A percentile compares a stretch with the other conserved stretches of the same genome.
Conservation (phyloP, 73 alveolate genomes). For the Paramecium primaurelia region DNA sequence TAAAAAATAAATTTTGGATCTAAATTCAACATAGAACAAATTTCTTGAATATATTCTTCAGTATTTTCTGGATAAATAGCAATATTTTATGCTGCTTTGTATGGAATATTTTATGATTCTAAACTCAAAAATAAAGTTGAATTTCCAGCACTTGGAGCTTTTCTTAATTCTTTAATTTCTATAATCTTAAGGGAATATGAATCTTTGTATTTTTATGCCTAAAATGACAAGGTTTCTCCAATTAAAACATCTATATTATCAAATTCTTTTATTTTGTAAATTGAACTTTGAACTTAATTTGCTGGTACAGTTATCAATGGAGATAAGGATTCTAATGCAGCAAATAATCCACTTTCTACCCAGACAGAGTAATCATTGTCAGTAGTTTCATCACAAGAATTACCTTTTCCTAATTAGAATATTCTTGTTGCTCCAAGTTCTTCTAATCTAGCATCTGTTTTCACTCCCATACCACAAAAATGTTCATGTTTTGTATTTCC, state of each 20-base stretch:
- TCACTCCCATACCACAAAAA: conserved; percentile 58
- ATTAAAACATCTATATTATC: background rate
- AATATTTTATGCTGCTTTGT: conserved; percentile 72
- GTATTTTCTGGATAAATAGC: conserved; percentile 77
- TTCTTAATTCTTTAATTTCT: conserved; percentile 74
- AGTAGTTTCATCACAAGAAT: conserved; percentile 59
- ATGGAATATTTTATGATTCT: conserved; percentile 38
- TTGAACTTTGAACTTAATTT: background rate
- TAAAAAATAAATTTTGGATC: conserved; percentile 57
- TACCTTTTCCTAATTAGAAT: conserved; percentile 43
- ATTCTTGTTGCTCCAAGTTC: conserved; percentile 53
- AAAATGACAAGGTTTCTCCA: background rate
- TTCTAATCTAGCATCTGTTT: conserved; percentile 41
- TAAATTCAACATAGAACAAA: conserved; percentile 58
- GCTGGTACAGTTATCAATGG: background rate
- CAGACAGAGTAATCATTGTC: conserved; percentile 49
- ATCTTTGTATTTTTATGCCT: conserved; percentile 52
- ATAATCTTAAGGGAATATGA: conserved; percentile 47
- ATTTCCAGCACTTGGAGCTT: conserved; percentile 64
- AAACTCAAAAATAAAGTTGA: conserved; percentile 58
- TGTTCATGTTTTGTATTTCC: conserved; percentile 54
- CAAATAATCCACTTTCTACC: conserved; percentile 36
- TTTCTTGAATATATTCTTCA: conserved; percentile 60
- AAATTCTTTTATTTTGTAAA: background rate
- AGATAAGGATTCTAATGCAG: background rate